Evolutionary conservation across 2,329 filamentous ascomycete genomes (phyloP).

Genomic region (Pyricularia grisea): DNA sequence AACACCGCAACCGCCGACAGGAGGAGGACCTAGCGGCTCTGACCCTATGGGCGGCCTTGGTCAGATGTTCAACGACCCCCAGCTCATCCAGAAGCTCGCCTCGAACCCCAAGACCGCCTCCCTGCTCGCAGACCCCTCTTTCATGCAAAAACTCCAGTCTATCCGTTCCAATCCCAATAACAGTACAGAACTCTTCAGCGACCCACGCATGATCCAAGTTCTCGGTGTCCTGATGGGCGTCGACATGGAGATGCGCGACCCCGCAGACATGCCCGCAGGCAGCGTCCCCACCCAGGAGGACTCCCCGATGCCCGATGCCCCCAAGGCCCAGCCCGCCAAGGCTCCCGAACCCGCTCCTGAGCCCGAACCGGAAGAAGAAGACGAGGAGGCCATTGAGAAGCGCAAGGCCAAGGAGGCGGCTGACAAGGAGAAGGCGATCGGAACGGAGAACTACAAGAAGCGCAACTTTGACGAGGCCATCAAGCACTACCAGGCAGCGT

Average conservation of each 20-base stretch:
- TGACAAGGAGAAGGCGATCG: constrained; percentile 88
- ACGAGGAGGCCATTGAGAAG: constrained; percentile 76
- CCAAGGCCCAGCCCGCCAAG: constrained; percentile 44
- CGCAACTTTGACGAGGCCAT: constrained; percentile 93
- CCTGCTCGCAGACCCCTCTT: constrained; percentile 70
- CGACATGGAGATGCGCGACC: constrained; percentile 63
- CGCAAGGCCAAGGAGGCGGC: constrained; percentile 87
- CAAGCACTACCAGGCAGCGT: constrained; percentile 87
- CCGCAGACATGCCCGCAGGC: constrained; percentile 16
- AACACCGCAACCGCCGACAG: neutral
- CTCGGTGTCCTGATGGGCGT: constrained; percentile 90
- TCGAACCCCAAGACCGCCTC: constrained; percentile 86
- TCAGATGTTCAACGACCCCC: constrained; percentile 89
- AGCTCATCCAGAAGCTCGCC: constrained; percentile 82
- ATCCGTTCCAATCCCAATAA: constrained; percentile 73
- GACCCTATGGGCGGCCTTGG: constrained; percentile 72
- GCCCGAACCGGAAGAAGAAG: constrained; percentile 57
- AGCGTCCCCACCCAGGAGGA: constrained; percentile 47
- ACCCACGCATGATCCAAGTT: constrained; percentile 88
- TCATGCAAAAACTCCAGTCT: constrained; percentile 83
- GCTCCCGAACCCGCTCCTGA: constrained; percentile 47
- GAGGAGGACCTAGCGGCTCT: constrained; percentile 24
- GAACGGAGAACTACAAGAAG: constrained; percentile 97
- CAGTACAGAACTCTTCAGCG: constrained; percentile 71
- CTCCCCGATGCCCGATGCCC: constrained; percentile 64